phyloP scores from a whole-genome alignment of 2,329 filamentous ascomycete species.

The Sphaerulina musiva region DNA sequence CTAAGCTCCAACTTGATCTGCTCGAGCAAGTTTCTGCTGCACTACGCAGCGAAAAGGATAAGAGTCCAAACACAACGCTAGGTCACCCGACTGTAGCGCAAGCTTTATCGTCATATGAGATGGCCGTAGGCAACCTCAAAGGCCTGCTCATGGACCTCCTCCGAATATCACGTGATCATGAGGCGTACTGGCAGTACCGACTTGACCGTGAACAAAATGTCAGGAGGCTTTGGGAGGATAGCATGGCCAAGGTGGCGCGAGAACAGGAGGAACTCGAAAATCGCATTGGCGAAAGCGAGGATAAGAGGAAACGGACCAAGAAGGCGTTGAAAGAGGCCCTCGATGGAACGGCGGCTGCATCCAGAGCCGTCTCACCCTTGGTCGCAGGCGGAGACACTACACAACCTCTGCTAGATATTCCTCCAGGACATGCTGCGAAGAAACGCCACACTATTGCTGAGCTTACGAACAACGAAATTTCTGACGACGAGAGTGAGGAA shows the following conservation, averaged over 20 bases:
- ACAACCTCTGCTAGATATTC: constrained; percentile 22
- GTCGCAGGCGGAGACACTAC: constrained; percentile 5
- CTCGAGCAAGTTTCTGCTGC: constrained; percentile 80
- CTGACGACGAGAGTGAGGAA: constrained; percentile 74
- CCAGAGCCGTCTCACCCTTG: constrained; percentile 13
- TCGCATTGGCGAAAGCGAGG: constrained; percentile 79
- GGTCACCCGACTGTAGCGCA: constrained; percentile 69
- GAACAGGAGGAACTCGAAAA: constrained; percentile 90
- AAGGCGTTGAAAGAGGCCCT: constrained; percentile 80
- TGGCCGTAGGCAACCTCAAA: constrained; percentile 80
- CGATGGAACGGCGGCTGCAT: constrained; percentile 41
- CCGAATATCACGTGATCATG: constrained; percentile 86
- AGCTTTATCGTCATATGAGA: constrained; percentile 78
- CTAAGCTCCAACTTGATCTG: constrained; percentile 84
- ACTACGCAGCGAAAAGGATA: constrained; percentile 62
- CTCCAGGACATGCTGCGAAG: constrained; percentile 32
- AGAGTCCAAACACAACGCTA: constrained; percentile 64
- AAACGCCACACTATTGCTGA: constrained; percentile 63
- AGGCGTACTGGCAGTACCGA: constrained; percentile 94
- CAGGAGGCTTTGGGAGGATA: constrained; percentile 96
- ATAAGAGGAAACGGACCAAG: constrained; percentile 84
- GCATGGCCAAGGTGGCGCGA: constrained; percentile 91
- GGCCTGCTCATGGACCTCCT: constrained; percentile 77
- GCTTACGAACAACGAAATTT: constrained; percentile 59
- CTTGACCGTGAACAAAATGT: constrained; percentile 87